Evolutionary conservation across 2,329 filamentous ascomycete species (phyloP), one percentile per base, ranked within the genome.

Genomic region (Beauveria sp.): DNA sequence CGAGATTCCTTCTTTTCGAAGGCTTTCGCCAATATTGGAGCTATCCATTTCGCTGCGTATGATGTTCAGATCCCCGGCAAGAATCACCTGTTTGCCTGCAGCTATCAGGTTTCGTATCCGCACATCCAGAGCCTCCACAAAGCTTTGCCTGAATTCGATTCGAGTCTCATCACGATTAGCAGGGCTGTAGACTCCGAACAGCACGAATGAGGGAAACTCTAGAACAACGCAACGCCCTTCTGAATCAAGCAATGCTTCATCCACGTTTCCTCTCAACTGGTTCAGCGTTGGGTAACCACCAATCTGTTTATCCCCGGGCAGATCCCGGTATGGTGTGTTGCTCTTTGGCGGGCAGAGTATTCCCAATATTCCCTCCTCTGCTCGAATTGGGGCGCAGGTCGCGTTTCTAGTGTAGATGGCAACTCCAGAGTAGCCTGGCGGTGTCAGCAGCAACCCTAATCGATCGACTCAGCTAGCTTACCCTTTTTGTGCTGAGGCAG

Each of bases 401-500:
- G 89, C 82, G 70, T 90, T 94, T n/a, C 91, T 85, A 1, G 92
- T 97, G 75, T 97, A 99, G 41, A 99, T 91, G 3, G 89, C 94
- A 2, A 99, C 93, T 2, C 94, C 94, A 28, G 93, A 96, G 71
- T 97, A 99, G 26, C 94, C 92, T 96, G 59, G 20, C 5, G 6
- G 1, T 28, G 57, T 63, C 46, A 63, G 57, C 41, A n/a, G 28
- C 14, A 14, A n/a, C 40, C 7, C 14, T 34, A 20, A 14, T 30
- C 18, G 22, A 4, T 34, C n/a, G 26, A 20, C n/a, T 44, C 20
- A 9, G 41, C 22, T 8, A 10, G 53, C 65, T 30, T 76, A 88
- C 91, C 93, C 79, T 97, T 97, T 73, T 97, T 97, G 70, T 96
- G 83, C 71, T 88, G 91, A 0, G 94, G 94, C 26, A 99, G 79